Percentiles rank a stretch among this genome's conserved stretches.
These are phyloP conservation scores for Cucumis cinereus DNA, from an alignment of 306 rosid species.

Conservation along the genomic window DNA sequence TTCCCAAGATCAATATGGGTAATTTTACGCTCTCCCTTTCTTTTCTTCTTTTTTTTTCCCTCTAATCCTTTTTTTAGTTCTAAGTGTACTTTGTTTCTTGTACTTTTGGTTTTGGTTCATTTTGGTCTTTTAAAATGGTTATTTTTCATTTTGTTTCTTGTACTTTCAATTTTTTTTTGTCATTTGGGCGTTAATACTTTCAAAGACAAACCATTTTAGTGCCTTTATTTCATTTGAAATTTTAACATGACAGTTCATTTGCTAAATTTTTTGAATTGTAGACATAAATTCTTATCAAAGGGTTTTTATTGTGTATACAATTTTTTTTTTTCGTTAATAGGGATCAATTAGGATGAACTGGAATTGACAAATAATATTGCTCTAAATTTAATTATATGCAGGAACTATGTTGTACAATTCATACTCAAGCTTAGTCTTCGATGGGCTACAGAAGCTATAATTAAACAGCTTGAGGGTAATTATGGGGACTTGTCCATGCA, in stretches of 20 bases:
- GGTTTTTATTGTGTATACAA: too few relatives aligned
- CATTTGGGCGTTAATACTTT: too few relatives aligned
- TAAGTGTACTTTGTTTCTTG: background rate
- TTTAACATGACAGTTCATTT: too few relatives aligned
- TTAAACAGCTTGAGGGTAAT: conserved; percentile 31
- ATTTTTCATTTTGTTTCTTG: too few relatives aligned
- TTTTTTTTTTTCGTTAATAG: too few relatives aligned
- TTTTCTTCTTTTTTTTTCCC: background rate
- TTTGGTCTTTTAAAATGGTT: background rate
- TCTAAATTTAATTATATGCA: conserved; percentile 9
- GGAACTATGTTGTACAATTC: conserved; percentile 57
- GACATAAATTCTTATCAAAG: too few relatives aligned
- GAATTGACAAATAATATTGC: background rate
- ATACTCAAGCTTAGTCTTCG: conserved; percentile 30
- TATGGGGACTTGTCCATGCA: conserved; percentile 36
- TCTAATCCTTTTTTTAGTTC: background rate
- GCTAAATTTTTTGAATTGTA: too few relatives aligned
- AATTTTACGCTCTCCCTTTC: conserved; percentile 3
- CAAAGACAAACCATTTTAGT: too few relatives aligned
- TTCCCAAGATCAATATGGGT: conserved; percentile 53
- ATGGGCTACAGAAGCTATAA: conserved; percentile 25
- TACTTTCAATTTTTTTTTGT: too few relatives aligned
- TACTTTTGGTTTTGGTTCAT: background rate
- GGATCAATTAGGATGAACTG: background rate
- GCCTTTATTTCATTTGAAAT: too few relatives aligned